Base-by-base conservation (phyloP, 2,329 filamentous ascomycete genomes). In the Trichoderma semiorbis region DNA sequence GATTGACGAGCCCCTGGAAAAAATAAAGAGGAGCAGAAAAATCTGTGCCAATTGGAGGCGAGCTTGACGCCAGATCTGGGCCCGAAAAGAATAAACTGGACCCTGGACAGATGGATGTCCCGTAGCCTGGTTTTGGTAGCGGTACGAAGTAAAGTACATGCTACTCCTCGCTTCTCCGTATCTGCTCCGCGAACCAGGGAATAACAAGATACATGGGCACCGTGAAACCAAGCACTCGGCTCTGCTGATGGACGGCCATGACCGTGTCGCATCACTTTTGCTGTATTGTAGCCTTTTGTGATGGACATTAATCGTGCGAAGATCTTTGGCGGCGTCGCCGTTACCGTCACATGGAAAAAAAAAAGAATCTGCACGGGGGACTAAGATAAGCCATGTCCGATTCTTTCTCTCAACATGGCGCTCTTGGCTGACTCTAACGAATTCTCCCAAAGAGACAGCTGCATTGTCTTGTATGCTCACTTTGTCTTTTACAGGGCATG, bases 1-100 rank as follows among this genome's bases (percentile, higher is more conserved):
- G 47, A 53, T 24, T 21, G n/a, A 53, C 47, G 21, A 53, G 47
- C 47, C 53, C 53, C 32, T 58, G 18, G 32, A 55, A 57, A 21
- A 57, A 34, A 24, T 26, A 18, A 43, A 14, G 43, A 47, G 43
- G 47, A 36, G 28, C 18, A 30, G n/a, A 60, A 47, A 60, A 24
- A 47, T 12, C 11, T 30, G 36, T 58, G 53, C 64, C 65, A 68
- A 68, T 68, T 60, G 65, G 53, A 68, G 64, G 50, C 34, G 32
- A 68, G 65, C 34, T 60, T 68, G n/a, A 60, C 53, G 65, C 65
- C 65, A 68, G 65, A 68, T 68, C 65, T 60, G 65, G 65, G 24
- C 39, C 34, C 65, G n/a, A 65, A 30, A 21, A 28, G 26, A 53
- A 60, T 60, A 58, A 68, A 57, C 53, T 60, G 65, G 65, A 68